Conservation (phyloP, 371 early-diverging fungal species). For the Mucor velutinosus region DNA sequence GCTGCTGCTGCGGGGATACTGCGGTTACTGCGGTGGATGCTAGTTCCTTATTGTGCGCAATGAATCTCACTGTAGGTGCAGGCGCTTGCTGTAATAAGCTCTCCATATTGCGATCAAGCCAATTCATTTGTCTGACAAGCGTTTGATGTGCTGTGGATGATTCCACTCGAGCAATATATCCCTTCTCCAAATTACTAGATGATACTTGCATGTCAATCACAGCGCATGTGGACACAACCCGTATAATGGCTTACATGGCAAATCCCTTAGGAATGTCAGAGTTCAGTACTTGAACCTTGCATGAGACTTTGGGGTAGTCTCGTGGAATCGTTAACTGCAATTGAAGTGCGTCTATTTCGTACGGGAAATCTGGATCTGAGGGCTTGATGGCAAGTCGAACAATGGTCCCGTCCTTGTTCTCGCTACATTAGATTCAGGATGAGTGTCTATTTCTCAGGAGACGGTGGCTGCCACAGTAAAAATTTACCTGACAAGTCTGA, state of each 20-base stretch:
- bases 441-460: background rate
- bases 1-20: slow-evolving; percentile 1
- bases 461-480: background rate
- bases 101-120: slow-evolving; percentile 65
- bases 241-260: slow-evolving; percentile 41
- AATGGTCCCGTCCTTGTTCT: slow-evolving; percentile 23
- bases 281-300: slow-evolving; percentile 58
- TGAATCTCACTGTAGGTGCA: slow-evolving; percentile 56
- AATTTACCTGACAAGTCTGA: slow-evolving; percentile 21
- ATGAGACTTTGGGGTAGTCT: slow-evolving; percentile 42
- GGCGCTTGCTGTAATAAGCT: slow-evolving; percentile 57
- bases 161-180: slow-evolving; percentile 10
- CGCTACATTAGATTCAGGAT: slow-evolving; percentile 6
- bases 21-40: slow-evolving; percentile 2
- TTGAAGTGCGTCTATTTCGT: slow-evolving; percentile 63
- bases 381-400: slow-evolving; percentile 56
- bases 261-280: slow-evolving; percentile 67
- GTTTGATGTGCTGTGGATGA: slow-evolving; percentile 27
- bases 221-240: background rate
- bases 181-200: slow-evolving; percentile 19
- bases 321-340: slow-evolving; percentile 55
- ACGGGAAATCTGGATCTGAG: slow-evolving; percentile 79
- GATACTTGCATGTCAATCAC: background rate
- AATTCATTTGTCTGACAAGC: slow-evolving; percentile 56
- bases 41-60: slow-evolving; percentile 21